Evolutionary conservation across 495 filamentous ascomycete species (phyloP), one percentile per base, ranked within the genome.

Genomic region (Parachaetomium inaequale): DNA sequence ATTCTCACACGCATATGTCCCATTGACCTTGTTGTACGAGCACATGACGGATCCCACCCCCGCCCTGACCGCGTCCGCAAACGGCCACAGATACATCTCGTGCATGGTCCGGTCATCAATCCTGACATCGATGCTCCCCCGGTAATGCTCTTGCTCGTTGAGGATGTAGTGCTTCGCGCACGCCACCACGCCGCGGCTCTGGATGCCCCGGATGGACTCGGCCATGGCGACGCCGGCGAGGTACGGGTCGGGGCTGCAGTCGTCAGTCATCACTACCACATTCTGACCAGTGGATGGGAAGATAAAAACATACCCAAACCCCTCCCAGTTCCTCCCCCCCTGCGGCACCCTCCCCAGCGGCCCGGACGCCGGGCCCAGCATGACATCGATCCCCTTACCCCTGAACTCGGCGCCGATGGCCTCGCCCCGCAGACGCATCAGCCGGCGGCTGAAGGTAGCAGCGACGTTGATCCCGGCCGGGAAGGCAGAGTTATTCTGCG

Each of bases 11-110:
- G 32, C 31, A 26, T 55, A 55, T 26, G 52, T 38, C 19, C 52
- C 52, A 21, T 55, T 55, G 52, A 55, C 40, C 32, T 40, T 38
- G 32, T 55, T 38, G 52, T 55, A 55, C 52, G 52, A 55, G 19
- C 52, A 55, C 52, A 55, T 55, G 32, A 55, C 34, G 2, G 52
- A 38, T 4, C 32, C 52, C 11, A 40, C 52, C 3, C 34, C 34
- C 7, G 52, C 52, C 8, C 52, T 12, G 32, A 55, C 52, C 15
- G 52, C 52, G 21, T 55, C 34, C 2, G 52, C 31, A 40, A 55
- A 55, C n/a, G 52, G 52, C 52, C 52, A 55, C 19, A 55, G 52
- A n/a, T 55, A 55, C n/a, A 55, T 19, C 52, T 55, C 52, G 52
- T 55, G 52, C 52, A 55, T 40, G 52, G 52, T 40, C 8, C 32